phyloP scores from a whole-genome alignment of 1,139 yeast genomes.

The Suhomyces anneliseae region DNA sequence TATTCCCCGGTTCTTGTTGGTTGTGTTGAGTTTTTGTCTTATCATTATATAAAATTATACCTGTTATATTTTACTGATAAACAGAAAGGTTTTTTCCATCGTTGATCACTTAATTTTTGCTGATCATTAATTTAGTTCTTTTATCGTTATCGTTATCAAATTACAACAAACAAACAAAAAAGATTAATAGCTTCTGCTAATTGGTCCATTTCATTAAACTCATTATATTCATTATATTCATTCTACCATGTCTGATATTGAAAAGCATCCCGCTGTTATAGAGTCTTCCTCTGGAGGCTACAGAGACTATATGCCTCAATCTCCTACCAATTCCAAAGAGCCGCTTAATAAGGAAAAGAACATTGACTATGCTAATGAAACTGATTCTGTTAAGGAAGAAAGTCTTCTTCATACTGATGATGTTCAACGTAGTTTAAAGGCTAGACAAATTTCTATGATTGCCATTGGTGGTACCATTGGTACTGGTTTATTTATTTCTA shows the following conservation, averaged over 20 bases:
- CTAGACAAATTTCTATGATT: slow-evolving; percentile 38
- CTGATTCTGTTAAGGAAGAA: slow-evolving; percentile 12
- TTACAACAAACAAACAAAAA: too few species aligned
- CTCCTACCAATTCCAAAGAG: slow-evolving; percentile 9
- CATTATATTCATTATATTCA: too few species aligned
- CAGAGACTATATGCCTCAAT: slow-evolving; percentile 5
- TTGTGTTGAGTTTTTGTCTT: too few species aligned
- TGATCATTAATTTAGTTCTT: too few species aligned
- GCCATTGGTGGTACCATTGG: slow-evolving; percentile 59
- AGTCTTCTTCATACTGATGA: slow-evolving; percentile 19
- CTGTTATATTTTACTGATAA: too few species aligned
- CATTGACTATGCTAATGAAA: slow-evolving; percentile 14
- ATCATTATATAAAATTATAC: too few species aligned
- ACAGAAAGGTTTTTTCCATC: too few species aligned
- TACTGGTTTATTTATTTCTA: slow-evolving; percentile 61
- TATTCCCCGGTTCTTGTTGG: too few species aligned
- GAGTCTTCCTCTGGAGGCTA: slow-evolving; percentile 8
- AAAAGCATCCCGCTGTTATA: slow-evolving; percentile 2
- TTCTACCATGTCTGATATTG: slow-evolving; percentile 7
- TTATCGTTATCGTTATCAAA: too few species aligned
- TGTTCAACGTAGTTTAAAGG: slow-evolving; percentile 42
- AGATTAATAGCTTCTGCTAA: too few species aligned
- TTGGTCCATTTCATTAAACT: too few species aligned
- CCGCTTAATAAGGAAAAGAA: slow-evolving; percentile 14
- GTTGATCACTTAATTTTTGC: too few species aligned